Percentiles rank a stretch among this genome's conserved stretches.
Conservation (phyloP, 1,284 basidiomycete genomes). For the Cutaneotrichosporon daszewskae region DNA sequence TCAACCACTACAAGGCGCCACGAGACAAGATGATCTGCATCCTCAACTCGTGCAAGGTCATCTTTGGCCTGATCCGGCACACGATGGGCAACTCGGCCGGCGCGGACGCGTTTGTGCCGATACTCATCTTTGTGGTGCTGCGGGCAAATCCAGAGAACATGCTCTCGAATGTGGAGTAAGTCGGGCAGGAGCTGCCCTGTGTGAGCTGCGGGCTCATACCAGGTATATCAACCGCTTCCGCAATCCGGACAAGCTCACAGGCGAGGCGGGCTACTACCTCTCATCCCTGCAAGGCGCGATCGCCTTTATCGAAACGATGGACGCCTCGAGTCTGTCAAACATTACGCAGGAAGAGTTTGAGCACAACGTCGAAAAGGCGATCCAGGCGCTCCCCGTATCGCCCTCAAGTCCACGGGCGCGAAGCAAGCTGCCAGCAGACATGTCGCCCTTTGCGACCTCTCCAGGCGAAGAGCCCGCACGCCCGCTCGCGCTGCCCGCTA, state of each 20-base stretch:
- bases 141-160: slow-evolving; percentile 89
- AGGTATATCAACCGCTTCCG: slow-evolving; percentile 95
- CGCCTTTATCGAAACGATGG: slow-evolving; percentile 95
- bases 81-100: slow-evolving; percentile 54
- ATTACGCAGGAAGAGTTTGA: slow-evolving; percentile 93
- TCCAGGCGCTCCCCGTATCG: slow-evolving; percentile 58
- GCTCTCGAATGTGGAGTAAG: slow-evolving; percentile 89
- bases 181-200: slow-evolving; percentile 8
- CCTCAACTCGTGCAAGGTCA: slow-evolving; percentile 97
- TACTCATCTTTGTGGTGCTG: slow-evolving; percentile 90
- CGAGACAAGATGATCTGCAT: slow-evolving; percentile 97
- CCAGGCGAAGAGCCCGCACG: slow-evolving; percentile 77
- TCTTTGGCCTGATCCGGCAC: slow-evolving; percentile 92
- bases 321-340: slow-evolving; percentile 83
- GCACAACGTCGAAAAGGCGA: slow-evolving; percentile 66
- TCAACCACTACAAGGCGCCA: slow-evolving; percentile 98
- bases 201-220: neutral
- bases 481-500: slow-evolving; percentile 60
- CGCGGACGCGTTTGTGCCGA: slow-evolving; percentile 90
- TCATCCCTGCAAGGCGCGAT: slow-evolving; percentile 90
- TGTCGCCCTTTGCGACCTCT: slow-evolving; percentile 38
- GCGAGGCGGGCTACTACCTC: slow-evolving; percentile 95
- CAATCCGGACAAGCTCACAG: slow-evolving; percentile 79
- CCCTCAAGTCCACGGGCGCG: slow-evolving; percentile 21
- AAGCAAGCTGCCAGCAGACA: slow-evolving; percentile 13